A percentile compares a stretch with the other conserved stretches of the same genome.
Evolutionary conservation across 495 filamentous ascomycete species (phyloP).

Genomic region (Penicillium parvum): DNA sequence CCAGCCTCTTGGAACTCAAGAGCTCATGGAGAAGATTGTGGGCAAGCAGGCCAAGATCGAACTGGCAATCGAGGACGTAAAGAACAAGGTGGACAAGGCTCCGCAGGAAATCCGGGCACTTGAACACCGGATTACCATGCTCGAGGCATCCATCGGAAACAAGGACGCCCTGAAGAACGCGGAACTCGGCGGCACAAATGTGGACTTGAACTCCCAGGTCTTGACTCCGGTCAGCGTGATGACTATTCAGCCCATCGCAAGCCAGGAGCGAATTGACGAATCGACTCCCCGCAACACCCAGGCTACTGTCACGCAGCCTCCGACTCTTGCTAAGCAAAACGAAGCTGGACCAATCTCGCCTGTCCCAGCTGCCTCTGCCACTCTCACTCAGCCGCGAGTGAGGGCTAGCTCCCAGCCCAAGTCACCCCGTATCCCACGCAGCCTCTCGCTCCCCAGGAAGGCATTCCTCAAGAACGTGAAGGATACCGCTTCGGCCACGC

Average conservation of each 20-base stretch:
- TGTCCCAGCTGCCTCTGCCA: not conserved
- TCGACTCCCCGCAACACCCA: constrained; percentile 3
- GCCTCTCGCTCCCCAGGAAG: constrained; percentile 8
- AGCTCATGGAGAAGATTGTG: constrained; percentile 1
- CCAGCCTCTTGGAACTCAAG: constrained; percentile 2
- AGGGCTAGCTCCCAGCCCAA: not conserved
- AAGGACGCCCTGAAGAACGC: too few relatives aligned
- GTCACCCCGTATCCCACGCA: constrained; percentile 3
- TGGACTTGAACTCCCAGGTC: too few relatives aligned
- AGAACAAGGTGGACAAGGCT: too few relatives aligned
- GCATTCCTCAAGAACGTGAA: constrained; percentile 3
- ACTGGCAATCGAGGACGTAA: too few relatives aligned
- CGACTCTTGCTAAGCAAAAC: not conserved
- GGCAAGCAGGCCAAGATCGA: not conserved
- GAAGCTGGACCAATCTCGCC: too few relatives aligned
- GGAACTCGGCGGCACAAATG: too few relatives aligned
- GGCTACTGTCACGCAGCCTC: constrained; percentile 2
- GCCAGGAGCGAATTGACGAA: not conserved
- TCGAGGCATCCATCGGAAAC: too few relatives aligned
- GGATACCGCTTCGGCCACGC: not conserved
- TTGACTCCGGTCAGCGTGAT: too few relatives aligned
- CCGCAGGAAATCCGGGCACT: too few relatives aligned
- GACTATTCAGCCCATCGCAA: too few relatives aligned
- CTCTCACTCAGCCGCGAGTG: not conserved
- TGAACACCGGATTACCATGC: too few relatives aligned